Conservation (phyloP, 192 early-diverging fungal species). For the Coemansia sp. region DNA sequence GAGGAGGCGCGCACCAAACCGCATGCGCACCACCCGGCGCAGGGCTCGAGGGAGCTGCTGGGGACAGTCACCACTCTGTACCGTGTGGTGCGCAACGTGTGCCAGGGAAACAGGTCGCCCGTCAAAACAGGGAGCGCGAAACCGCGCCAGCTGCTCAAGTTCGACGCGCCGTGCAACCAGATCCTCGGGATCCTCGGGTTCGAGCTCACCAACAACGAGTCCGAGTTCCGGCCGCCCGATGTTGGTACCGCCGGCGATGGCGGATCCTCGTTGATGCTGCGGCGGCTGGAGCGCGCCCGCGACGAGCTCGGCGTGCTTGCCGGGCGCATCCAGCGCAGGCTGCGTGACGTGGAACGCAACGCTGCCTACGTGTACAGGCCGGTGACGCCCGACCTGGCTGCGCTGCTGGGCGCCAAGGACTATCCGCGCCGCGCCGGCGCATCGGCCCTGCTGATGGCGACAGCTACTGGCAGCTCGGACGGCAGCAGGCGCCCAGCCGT, state of each 20-base stretch:
- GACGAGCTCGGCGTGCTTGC: constrained; percentile 32
- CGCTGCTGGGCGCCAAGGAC: constrained; percentile 15
- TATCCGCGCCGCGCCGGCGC: constrained; percentile 12
- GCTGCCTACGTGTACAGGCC: background rate
- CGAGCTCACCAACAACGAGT: constrained; percentile 4
- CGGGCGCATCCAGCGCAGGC: constrained; percentile 28
- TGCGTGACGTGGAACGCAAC: constrained; percentile 29
- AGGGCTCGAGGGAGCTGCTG: constrained; percentile 34
- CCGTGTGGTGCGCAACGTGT: constrained; percentile 28
- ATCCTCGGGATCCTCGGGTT: constrained; percentile 44
- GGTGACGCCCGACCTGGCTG: background rate
- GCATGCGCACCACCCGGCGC: constrained; percentile 38
- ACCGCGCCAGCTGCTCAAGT: constrained; percentile 34
- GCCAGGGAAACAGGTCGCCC: constrained; percentile 21
- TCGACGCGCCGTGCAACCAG: constrained; percentile 38
- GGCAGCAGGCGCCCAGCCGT: background rate
- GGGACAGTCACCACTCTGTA: constrained; percentile 25
- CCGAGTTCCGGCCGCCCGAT: constrained; percentile 33
- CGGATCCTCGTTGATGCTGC: constrained; percentile 7
- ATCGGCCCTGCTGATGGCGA: constrained; percentile 4
- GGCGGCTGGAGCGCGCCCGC: constrained; percentile 20
- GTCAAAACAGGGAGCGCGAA: constrained; percentile 17
- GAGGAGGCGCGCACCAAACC: constrained; percentile 15
- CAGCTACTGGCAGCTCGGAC: background rate
- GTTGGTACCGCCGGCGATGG: background rate